These are phyloP conservation scores for Acanthochlamys bracteata DNA, from an alignment of 106 monocot species.

Conservation along the genomic window DNA sequence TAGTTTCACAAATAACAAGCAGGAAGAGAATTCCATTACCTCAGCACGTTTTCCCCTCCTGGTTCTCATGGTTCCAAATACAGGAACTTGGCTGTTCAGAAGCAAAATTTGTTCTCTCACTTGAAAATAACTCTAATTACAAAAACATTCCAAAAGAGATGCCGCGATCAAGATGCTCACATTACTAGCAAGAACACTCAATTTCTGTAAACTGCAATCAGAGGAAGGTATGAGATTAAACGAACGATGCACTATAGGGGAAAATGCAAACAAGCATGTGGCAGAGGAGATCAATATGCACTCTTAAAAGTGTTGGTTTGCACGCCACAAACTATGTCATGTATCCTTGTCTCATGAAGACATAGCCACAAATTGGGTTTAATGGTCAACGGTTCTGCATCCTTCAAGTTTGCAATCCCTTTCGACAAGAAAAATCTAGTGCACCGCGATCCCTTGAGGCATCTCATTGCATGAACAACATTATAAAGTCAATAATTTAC, in stretches of 20 bases:
- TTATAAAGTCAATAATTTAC: background rate
- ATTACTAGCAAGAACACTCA: background rate
- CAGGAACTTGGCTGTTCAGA: background rate
- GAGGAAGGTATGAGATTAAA: background rate
- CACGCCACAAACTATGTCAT: background rate
- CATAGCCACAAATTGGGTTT: background rate
- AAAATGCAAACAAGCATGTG: background rate
- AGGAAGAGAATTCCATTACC: background rate
- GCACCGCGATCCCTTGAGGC: constrained; percentile 1
- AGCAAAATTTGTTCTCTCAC: background rate
- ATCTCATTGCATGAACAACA: background rate
- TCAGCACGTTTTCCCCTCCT: background rate
- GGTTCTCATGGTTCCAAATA: constrained; percentile 1
- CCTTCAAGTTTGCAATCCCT: background rate
- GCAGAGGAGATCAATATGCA: background rate
- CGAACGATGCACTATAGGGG: constrained; percentile 2
- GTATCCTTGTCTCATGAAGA: background rate
- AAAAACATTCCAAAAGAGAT: background rate
- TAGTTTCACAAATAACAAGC: background rate
- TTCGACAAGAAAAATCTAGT: background rate
- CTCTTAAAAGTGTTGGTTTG: background rate
- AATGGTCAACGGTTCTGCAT: background rate
- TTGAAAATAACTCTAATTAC: background rate
- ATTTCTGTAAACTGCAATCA: background rate
- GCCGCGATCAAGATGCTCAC: background rate